Evolutionary conservation across 2,329 filamentous ascomycete genomes (phyloP).

Genomic region (Alternaria consortialis): DNA sequence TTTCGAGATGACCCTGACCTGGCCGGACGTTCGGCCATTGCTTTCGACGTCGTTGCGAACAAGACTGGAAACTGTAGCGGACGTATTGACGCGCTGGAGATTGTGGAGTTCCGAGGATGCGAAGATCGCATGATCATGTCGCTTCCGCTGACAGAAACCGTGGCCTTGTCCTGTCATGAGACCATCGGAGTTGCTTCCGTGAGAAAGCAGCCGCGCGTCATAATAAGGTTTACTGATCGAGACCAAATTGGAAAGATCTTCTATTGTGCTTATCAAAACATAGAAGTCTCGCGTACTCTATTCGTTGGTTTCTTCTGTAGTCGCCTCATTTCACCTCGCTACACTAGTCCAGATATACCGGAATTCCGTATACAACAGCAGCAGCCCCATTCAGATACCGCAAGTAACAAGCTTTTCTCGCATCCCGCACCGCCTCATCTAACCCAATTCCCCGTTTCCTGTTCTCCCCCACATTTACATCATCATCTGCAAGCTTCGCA

Average conservation of each 20-base stretch:
- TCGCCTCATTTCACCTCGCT: background rate
- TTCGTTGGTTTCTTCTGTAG: background rate
- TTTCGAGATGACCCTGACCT: constrained; percentile 36
- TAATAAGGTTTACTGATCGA: constrained; percentile 1
- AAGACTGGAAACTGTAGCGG: constrained; percentile 3
- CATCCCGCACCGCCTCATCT: constrained; percentile 81
- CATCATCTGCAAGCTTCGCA: constrained; percentile 37
- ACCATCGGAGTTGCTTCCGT: constrained; percentile 15
- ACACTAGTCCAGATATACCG: constrained; percentile 73
- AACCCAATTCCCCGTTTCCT: constrained; percentile 57
- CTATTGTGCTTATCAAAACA: constrained; percentile 3
- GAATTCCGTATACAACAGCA: constrained; percentile 93
- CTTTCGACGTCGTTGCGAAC: constrained; percentile 2
- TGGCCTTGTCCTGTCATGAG: constrained; percentile 6
- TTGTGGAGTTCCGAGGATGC: constrained; percentile 15
- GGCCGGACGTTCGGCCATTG: constrained; percentile 23
- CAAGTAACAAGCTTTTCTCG: constrained; percentile 82
- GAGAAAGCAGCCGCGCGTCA: constrained; percentile 9
- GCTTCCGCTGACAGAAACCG: constrained; percentile 1
- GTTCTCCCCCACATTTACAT: constrained; percentile 31
- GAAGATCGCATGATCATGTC: constrained; percentile 3
- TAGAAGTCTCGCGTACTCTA: background rate
- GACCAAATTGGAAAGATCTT: background rate
- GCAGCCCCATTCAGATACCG: constrained; percentile 93
- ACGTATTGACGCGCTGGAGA: constrained; percentile 4